Evolutionary conservation across 805 yeast species (phyloP).

Genomic region (Saccharomycopsis selenospora): DNA sequence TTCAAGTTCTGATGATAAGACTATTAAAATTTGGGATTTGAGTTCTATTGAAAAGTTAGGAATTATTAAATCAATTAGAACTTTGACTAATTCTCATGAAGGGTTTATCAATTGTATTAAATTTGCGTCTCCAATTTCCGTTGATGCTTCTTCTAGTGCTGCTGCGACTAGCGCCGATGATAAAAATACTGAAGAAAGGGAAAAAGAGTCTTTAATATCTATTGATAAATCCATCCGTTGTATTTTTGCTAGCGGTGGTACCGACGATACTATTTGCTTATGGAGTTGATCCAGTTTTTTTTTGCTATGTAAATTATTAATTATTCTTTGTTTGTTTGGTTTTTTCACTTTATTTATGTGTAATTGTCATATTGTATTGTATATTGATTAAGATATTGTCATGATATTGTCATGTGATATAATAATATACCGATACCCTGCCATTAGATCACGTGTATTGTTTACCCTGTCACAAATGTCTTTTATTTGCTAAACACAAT

Average conservation of each 20-base stretch:
- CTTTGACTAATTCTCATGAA: slow-evolving; percentile 55
- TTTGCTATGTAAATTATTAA: no score
- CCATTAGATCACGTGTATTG: no score
- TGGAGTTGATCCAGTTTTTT: slow-evolving; percentile 34
- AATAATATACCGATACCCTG: no score
- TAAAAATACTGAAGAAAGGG: not conserved
- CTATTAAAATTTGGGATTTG: slow-evolving; percentile 74
- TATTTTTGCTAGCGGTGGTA: slow-evolving; percentile 37
- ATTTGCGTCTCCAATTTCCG: slow-evolving; percentile 41
- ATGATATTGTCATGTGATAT: no score
- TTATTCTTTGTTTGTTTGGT: not conserved
- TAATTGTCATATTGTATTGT: no score
- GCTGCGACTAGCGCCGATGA: not conserved
- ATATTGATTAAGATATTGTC: no score
- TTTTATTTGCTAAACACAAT: no score
- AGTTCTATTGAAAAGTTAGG: slow-evolving; percentile 30
- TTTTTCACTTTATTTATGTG: not conserved
- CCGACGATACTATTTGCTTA: slow-evolving; percentile 33
- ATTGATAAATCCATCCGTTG: slow-evolving; percentile 22
- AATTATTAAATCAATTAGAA: slow-evolving; percentile 38
- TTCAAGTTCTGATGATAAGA: slow-evolving; percentile 74
- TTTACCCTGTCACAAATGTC: no score
- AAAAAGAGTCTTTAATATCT: not conserved
- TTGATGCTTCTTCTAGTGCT: slow-evolving; percentile 12
- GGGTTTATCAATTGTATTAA: slow-evolving; percentile 63